Conservation (phyloP, 208 protist genomes). For the Novymonas esmeraldas region DNA sequence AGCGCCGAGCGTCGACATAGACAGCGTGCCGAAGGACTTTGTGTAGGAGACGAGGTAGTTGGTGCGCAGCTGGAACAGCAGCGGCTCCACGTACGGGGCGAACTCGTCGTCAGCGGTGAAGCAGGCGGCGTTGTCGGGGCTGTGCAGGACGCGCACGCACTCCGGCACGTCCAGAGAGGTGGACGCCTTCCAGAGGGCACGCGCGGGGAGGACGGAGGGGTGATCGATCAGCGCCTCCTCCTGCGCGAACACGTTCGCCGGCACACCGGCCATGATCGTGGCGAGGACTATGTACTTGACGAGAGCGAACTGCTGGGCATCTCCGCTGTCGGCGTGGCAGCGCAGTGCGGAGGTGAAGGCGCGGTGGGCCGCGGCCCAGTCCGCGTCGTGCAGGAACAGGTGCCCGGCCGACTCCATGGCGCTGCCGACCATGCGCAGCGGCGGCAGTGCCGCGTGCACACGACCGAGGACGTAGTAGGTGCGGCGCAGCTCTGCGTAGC, state of each 20-base stretch:
- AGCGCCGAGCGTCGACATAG: slow-evolving; percentile 39
- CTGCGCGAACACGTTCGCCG: slow-evolving; percentile 41
- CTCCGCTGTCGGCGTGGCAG: slow-evolving; percentile 95
- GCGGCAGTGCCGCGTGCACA: slow-evolving; percentile 73
- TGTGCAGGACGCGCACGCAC: slow-evolving; percentile 90
- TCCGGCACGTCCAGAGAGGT: slow-evolving; percentile 51
- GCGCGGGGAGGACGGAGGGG: slow-evolving; percentile 23
- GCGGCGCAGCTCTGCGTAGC: slow-evolving; percentile 36
- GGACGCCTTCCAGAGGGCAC: slow-evolving; percentile 47
- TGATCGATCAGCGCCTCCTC: slow-evolving; percentile 46
- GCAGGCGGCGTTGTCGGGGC: slow-evolving; percentile 34
- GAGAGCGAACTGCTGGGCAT: slow-evolving; percentile 91
- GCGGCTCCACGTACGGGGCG: slow-evolving; percentile 86
- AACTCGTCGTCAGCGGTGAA: slow-evolving; percentile 93
- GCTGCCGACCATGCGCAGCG: slow-evolving; percentile 91
- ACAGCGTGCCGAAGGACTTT: slow-evolving; percentile 86
- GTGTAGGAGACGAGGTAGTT: slow-evolving; percentile 91
- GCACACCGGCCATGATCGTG: slow-evolving; percentile 64
- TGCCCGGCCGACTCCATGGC: slow-evolving; percentile 93
- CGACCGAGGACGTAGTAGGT: slow-evolving; percentile 40
- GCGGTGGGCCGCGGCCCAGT: slow-evolving; percentile 91
- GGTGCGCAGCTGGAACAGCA: slow-evolving; percentile 92
- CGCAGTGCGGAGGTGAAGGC: slow-evolving; percentile 95
- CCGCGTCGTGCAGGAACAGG: slow-evolving; percentile 80
- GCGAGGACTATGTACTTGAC: slow-evolving; percentile 92